These are phyloP conservation scores for Sporisorium scitamineum DNA, from an alignment of 1,284 basidiomycete species.

Conservation along the genomic window DNA sequence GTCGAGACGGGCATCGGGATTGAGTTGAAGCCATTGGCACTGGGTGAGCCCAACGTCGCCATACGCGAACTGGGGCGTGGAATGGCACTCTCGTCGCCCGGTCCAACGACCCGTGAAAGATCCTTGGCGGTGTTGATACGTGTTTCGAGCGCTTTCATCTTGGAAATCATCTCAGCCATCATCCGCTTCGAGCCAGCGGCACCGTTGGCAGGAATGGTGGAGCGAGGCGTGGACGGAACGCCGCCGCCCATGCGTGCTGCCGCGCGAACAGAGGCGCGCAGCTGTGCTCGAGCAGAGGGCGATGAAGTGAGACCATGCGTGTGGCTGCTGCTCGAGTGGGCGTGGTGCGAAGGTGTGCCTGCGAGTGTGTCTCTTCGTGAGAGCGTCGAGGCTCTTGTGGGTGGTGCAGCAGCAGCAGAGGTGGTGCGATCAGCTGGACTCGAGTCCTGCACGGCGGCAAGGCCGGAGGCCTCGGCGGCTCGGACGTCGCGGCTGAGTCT, in stretches of 20 bases:
- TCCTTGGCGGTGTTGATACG: conserved; percentile 59
- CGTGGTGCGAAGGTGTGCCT: conserved; percentile 27
- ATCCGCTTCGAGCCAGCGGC: conserved; percentile 39
- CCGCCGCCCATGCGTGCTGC: conserved; percentile 20
- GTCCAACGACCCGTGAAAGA: conserved; percentile 29
- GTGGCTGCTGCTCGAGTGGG: background rate
- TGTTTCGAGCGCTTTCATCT: conserved; percentile 63
- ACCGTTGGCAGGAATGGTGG: conserved; percentile 2
- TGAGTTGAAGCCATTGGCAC: conserved; percentile 15
- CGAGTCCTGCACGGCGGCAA: conserved; percentile 45
- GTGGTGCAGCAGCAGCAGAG: conserved; percentile 8
- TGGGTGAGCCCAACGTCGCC: conserved; percentile 37
- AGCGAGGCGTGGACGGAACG: conserved; percentile 24
- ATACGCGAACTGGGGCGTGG: conserved; percentile 63
- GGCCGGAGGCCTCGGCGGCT: conserved; percentile 23
- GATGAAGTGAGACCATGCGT: conserved; percentile 27
- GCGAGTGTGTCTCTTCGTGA: conserved; percentile 21
- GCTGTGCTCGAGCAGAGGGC: conserved; percentile 39
- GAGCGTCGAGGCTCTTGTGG: conserved; percentile 22
- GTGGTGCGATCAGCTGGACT: conserved; percentile 25
- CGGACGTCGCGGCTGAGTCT: conserved; percentile 44
- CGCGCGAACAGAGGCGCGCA: conserved; percentile 31
- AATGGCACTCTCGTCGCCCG: conserved; percentile 56
- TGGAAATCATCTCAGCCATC: conserved; percentile 59
- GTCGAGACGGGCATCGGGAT: conserved; percentile 34